These are phyloP conservation scores for Saccharomycopsis phalli DNA, from an alignment of 1,139 yeast genomes.

Conservation along the genomic window DNA sequence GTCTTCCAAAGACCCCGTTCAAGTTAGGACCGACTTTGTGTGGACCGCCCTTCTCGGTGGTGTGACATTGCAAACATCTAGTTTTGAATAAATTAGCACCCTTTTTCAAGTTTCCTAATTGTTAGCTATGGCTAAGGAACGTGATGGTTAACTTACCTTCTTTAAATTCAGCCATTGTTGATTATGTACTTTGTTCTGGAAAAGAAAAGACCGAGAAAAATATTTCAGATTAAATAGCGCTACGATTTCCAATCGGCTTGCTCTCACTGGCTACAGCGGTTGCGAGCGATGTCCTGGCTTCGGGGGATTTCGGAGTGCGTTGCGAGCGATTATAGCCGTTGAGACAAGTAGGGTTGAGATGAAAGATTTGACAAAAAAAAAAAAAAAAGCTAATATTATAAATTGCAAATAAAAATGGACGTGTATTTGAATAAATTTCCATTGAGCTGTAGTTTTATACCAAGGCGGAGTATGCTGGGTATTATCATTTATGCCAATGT, in stretches of 20 bases:
- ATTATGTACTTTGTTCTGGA: not conserved
- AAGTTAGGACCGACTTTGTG: constrained; percentile 99
- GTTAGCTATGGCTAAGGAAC: constrained; percentile 1
- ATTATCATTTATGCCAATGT: too few species aligned
- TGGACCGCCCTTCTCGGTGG: constrained; percentile 92
- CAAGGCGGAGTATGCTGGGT: too few species aligned
- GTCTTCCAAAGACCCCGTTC: constrained; percentile 89
- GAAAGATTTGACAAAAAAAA: too few species aligned
- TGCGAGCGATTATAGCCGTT: too few species aligned
- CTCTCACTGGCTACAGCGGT: too few species aligned
- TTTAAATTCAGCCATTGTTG: constrained; percentile 20
- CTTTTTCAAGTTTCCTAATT: constrained; percentile 76
- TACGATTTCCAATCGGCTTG: not conserved
- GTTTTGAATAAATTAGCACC: constrained; percentile 98
- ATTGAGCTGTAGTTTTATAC: too few species aligned
- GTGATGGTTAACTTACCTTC: constrained; percentile 14
- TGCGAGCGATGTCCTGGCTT: too few species aligned
- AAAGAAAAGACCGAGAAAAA: constrained; percentile 1
- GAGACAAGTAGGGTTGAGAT: too few species aligned
- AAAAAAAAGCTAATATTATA: too few species aligned
- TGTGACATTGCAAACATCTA: constrained; percentile 98
- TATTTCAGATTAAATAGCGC: not conserved
- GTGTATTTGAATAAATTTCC: too few species aligned
- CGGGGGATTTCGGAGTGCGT: too few species aligned
- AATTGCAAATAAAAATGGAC: too few species aligned